Base-by-base conservation (phyloP, 768 basidiomycete genomes). In the Termitomyces sp. region DNA sequence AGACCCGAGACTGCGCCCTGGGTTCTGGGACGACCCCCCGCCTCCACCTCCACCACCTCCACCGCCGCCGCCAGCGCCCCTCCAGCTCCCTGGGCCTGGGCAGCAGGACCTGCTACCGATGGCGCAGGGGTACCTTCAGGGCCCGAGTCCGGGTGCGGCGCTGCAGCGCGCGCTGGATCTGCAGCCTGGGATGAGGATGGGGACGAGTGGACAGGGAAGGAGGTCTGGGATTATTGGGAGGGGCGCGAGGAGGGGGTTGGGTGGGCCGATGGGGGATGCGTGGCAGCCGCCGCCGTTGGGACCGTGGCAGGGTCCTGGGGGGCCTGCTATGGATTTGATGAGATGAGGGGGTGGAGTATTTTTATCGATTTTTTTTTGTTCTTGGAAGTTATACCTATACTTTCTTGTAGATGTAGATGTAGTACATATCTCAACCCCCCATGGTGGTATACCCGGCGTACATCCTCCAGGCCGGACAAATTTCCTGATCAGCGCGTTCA, bases 141-240 rank as follows among this genome's bases (percentile, higher is more conserved):
- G 46, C 36, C 13, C 63, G 22, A 20, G 33, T 15, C 20, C 45
- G 4, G 70, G 71, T 5, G 68, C 69, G 0, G 76, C 76, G 16
- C 69, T 81, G 58, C 84, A 83, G 66, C 75, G 82, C 28, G 74
- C 79, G 24, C 73, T 82, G 74, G 84, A 85, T 54, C 65, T 83
- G 62, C 83, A 81, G 42, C 79, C 78, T n/a, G 77, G 75, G 16
- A 78, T 81, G 74, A 79, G 85, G 18, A 74, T 81, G 66, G 85
- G 79, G 13, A 50, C 59, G 13, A 53, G 60, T 32, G 79, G 79
- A 8, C 82, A 80, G 65, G 78, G 74, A 15, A 78, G 86, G 63
- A 77, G 87, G 66, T 75, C 85, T 12, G 83, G 81, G 52, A 87
- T 87, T 74, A 88, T 88, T 69, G 83, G 82, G 28, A 73, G 69